Conservation (phyloP, 805 yeast species). For the Saccharomycopsis fibuligera region DNA sequence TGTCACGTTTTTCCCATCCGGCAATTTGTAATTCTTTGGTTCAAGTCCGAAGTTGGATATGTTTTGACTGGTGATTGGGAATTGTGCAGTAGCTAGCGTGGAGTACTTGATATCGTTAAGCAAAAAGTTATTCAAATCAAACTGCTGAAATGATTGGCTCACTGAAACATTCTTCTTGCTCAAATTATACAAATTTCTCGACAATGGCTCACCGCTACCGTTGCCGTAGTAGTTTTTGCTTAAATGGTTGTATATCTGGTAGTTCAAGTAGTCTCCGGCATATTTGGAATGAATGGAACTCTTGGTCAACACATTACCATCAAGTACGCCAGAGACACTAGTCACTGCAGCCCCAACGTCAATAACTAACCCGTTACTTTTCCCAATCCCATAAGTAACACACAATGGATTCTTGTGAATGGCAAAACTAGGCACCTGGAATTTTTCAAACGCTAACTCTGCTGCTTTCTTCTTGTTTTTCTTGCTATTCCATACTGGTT, state of each 20-base stretch:
- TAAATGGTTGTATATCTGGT: conserved; percentile 49
- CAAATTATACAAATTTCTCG: conserved; percentile 25
- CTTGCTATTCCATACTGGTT: conserved; percentile 63
- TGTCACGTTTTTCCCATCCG: conserved; percentile 43
- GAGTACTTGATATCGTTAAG: conserved; percentile 45
- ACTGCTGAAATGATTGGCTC: conserved; percentile 33
- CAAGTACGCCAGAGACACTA: conserved; percentile 69
- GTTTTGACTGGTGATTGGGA: conserved; percentile 32
- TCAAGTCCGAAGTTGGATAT: conserved; percentile 29
- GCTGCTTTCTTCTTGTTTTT: conserved; percentile 51
- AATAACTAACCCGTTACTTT: conserved; percentile 69
- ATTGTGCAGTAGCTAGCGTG: conserved; percentile 32
- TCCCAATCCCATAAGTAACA: conserved; percentile 70
- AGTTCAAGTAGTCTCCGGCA: conserved; percentile 81
- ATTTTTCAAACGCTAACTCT: conserved; percentile 68
- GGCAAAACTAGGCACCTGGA: conserved; percentile 71
- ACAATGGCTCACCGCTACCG: conserved; percentile 31
- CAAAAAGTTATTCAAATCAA: conserved; percentile 34
- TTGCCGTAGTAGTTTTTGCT: conserved; percentile 30
- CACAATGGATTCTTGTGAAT: conserved; percentile 73
- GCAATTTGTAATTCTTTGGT: conserved; percentile 49
- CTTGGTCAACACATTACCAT: conserved; percentile 64
- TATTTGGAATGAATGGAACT: conserved; percentile 61
- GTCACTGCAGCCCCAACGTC: conserved; percentile 71
- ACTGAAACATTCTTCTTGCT: conserved; percentile 1